Base-by-base conservation (phyloP, 202 grass and related monocot genomes). In the Panicum virgatum region DNA sequence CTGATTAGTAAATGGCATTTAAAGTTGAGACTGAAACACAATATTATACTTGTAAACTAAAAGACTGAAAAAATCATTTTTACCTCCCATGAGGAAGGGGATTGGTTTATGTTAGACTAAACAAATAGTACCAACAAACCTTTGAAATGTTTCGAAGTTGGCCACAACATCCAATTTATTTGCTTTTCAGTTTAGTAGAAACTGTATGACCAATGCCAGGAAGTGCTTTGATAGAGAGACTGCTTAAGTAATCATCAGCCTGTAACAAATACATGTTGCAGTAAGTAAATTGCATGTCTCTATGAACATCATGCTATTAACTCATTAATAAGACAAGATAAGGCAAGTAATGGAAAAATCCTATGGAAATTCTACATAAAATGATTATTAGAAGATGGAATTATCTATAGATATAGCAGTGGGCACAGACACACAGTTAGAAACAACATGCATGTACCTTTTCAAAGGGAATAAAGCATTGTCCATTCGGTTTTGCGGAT, bases 401-500 rank as follows among this genome's bases (percentile, higher is more conserved):
- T 5, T 29, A 51, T 36, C 25, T 80, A 80, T 60, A 58, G 61
- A 81, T 46, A 20, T 81, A 42, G 50, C 38, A 30, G 57, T 59
- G 29, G 36, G 32, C 27, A 36, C 8, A 73, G 26, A 52, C 47
- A 26, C 22, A 34, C 45, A 66, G 29, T 52, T 66, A 66, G 45
- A 61, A 65, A 63, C 6, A 66, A 9, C 19, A 77, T 78, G 26
- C 26, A 71, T 37, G 27, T 82, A 98, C 96, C 92, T 98, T 93
- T 48, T 93, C 86, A 19, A 84, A 86, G 36, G 90, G 91, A 82
- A 98, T 90, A 69, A 87, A 95, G 42, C 77, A 86, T 59, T 98
- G 96, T 62, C 96, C 96, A 81, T 98, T 98, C 1, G 96, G 92
- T 78, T 98, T 98, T 83, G 96, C 92, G 10, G 92, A 95, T 85